Evolutionary conservation across 2,329 filamentous ascomycete species (phyloP).

Genomic region (Apiospora pterosperma): DNA sequence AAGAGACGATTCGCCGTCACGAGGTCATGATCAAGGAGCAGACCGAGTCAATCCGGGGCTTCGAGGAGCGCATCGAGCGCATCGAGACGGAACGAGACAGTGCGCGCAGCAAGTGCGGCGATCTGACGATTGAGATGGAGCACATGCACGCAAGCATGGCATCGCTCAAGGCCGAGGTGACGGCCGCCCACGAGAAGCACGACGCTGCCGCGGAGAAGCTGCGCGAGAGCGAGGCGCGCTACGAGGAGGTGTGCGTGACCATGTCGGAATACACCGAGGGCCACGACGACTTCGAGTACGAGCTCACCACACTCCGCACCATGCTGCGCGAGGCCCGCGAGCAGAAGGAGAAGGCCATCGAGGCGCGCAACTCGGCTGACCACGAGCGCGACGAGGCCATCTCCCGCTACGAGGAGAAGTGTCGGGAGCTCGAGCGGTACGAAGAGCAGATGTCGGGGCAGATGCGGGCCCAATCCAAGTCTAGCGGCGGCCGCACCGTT

Average conservation of each 20-base stretch:
- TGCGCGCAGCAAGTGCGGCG: slow-evolving; percentile 1
- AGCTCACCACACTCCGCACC: neutral
- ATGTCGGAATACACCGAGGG: neutral
- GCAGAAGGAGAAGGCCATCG: slow-evolving; percentile 3
- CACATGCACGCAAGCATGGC: neutral
- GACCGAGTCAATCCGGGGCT: neutral
- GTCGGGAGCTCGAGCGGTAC: neutral
- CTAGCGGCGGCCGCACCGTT: neutral
- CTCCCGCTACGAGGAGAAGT: slow-evolving; percentile 5
- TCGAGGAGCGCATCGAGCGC: neutral
- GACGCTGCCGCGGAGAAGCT: neutral
- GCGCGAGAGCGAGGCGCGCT: neutral
- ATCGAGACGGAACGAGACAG: neutral
- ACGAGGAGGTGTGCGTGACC: slow-evolving; percentile 1
- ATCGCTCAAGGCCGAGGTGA: neutral
- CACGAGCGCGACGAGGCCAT: slow-evolving; percentile 5
- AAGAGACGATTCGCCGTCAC: neutral
- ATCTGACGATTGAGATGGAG: neutral
- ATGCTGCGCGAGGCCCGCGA: neutral
- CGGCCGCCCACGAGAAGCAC: neutral
- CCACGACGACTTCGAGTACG: neutral
- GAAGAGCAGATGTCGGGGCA: neutral
- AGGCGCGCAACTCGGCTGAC: neutral
- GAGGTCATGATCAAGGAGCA: slow-evolving; percentile 1
- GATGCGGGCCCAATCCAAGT: neutral